phyloP scores from a whole-genome alignment of 192 early-diverging fungal genomes.

The Coemansia sp. region DNA sequence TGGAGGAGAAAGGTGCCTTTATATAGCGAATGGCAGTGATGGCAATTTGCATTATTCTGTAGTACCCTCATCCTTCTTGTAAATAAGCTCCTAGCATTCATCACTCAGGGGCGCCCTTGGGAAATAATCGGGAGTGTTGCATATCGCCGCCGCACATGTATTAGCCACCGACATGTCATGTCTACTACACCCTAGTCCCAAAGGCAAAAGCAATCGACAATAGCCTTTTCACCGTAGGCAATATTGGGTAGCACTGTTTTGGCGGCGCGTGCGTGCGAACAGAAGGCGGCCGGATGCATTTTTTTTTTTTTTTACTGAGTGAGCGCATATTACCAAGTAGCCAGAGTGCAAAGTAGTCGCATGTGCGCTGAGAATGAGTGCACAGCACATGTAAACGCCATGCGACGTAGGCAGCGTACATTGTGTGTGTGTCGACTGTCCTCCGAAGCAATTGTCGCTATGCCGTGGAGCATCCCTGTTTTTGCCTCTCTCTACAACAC shows the following conservation, averaged over 20 bases:
- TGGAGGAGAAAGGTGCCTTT: background rate
- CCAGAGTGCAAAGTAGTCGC: background rate
- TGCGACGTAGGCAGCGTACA: background rate
- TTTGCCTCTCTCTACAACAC: background rate
- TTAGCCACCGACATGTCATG: background rate
- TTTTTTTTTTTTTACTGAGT: background rate
- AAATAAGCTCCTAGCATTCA: background rate
- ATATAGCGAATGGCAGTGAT: background rate
- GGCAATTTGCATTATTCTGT: background rate
- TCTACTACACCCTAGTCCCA: background rate
- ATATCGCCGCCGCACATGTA: slow-evolving; percentile 1
- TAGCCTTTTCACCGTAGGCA: background rate
- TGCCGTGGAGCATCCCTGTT: background rate
- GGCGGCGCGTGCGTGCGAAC: slow-evolving; percentile 8
- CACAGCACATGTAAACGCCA: background rate
- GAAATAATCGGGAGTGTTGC: slow-evolving; percentile 2
- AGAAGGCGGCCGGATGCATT: background rate
- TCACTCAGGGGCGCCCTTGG: slow-evolving; percentile 1
- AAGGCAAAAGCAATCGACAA: background rate
- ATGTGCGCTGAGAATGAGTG: background rate
- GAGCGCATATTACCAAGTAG: background rate
- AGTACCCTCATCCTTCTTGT: background rate
- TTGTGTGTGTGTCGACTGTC: background rate
- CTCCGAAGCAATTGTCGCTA: background rate
- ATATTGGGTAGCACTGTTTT: background rate